Conservation (phyloP, 495 filamentous ascomycete species). For the Penicillium ucsense region DNA sequence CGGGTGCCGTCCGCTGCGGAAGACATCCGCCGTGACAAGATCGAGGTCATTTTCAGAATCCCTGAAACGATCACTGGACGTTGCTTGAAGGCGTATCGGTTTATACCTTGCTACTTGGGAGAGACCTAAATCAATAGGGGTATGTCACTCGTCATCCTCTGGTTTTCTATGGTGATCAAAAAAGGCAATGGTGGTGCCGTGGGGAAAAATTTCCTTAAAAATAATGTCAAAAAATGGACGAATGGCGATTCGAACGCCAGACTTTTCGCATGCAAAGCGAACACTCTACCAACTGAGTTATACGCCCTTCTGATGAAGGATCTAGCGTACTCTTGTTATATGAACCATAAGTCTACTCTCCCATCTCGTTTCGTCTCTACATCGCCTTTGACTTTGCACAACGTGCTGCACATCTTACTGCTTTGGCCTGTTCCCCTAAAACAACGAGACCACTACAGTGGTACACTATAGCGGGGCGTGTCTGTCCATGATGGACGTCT, state of each 20-base stretch:
- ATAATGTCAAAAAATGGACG: background rate
- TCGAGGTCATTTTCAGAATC: background rate
- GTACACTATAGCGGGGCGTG: too few species aligned
- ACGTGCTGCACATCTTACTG: too few species aligned
- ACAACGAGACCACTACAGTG: too few species aligned
- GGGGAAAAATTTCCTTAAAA: background rate
- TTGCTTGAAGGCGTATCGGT: too few species aligned
- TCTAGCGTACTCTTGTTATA: background rate
- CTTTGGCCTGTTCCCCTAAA: too few species aligned
- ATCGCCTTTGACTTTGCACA: too few species aligned
- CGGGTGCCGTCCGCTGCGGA: conserved; percentile 7
- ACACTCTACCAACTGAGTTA: conserved; percentile 2
- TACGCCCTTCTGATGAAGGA: background rate
- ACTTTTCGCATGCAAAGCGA: conserved; percentile 4
- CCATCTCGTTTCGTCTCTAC: too few species aligned
- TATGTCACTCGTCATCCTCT: too few species aligned
- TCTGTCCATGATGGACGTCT: too few species aligned
- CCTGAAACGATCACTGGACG: too few species aligned
- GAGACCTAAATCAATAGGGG: too few species aligned
- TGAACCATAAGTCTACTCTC: background rate
- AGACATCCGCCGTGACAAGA: background rate
- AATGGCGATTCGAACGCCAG: conserved; percentile 4
- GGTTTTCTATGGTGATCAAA: background rate
- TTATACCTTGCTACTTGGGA: too few species aligned
- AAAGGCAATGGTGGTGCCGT: background rate